Evolutionary conservation across 345 rosid genomes (phyloP), one percentile per base, ranked within the genome.

Genomic region (Eucalyptus grandis): DNA sequence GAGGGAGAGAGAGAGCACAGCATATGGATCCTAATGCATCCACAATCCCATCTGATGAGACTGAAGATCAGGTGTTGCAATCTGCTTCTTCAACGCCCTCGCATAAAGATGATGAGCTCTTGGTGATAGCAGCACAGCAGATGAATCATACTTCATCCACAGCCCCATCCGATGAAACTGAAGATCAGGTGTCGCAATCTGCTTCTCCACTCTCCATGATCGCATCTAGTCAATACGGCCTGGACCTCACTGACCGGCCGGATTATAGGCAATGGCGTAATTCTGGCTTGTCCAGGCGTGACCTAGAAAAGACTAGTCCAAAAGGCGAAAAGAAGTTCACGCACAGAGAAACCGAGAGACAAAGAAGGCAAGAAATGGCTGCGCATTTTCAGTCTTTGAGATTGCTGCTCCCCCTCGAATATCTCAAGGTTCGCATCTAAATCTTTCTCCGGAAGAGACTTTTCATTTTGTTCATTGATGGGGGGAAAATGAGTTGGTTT

Each of bases 311-410:
- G 85, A 47, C 87, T 3, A 11, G 58, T 50, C 56, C 2, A 2
- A 86, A 49, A 40, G 14, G 60, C 26, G 56, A 82, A 37, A 92
- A 90, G 92, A 94, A 92, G 91, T 87, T 87, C 72, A 72, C 24
- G 16, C 93, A 93, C 19, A 92, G 91, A 81, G 96, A 93, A 31
- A 92, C 91, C 82, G 96, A 94, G 89, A 89, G 94, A 86, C 91
- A 88, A 90, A 91, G 96, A 90, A 92, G 96, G 86, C 91, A 89
- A 88, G 89, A 95, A 31, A 90, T 93, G 93, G 69, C 94, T 62
- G 67, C 80, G n/a, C 96, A 93, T 87, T 86, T 88, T 77, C 88
- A 89, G 11, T 87, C 94, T 4, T 94, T 95, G 65, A 91, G 95
- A 83, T 93, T 93, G 15, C 92, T 92, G 19, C 94, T 95, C 89